Percentiles rank a stretch among this genome's conserved stretches.
Evolutionary conservation across 805 yeast species (phyloP).

Genomic region (Ogataea zsoltii): DNA sequence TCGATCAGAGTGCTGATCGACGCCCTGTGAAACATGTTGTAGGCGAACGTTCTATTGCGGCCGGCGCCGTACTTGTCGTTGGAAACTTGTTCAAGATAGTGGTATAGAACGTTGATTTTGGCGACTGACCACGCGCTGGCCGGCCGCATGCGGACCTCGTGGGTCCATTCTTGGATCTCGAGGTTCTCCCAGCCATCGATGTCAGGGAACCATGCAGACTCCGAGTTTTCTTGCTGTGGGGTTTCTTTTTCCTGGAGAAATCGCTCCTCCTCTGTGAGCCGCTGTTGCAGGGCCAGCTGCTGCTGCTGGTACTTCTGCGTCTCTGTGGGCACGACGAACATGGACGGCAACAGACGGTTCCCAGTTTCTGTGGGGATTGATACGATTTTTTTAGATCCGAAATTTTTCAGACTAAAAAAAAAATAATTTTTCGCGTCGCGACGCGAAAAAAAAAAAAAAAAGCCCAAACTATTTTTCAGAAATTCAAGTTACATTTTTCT

Average conservation of each 20-base stretch:
- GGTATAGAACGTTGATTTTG: slow-evolving; percentile 20
- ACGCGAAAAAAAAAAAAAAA: too few species aligned
- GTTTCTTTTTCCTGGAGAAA: background rate
- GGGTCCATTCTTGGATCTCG: slow-evolving; percentile 23
- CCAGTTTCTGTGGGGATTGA: background rate
- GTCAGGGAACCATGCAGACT: slow-evolving; percentile 24
- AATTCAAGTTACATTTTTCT: too few species aligned
- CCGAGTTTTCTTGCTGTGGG: background rate
- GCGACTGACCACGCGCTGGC: slow-evolving; percentile 31
- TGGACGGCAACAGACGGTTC: too few species aligned
- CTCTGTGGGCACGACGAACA: slow-evolving; percentile 10
- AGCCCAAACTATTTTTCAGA: too few species aligned
- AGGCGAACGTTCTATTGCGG: slow-evolving; percentile 5
- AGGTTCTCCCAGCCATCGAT: slow-evolving; percentile 23
- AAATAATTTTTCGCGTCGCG: too few species aligned
- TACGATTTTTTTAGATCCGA: background rate
- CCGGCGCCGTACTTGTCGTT: slow-evolving; percentile 15
- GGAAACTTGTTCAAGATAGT: slow-evolving; percentile 15
- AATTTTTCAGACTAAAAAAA: too few species aligned
- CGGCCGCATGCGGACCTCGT: slow-evolving; percentile 22
- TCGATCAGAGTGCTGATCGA: slow-evolving; percentile 29
- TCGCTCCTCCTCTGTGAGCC: slow-evolving; percentile 9
- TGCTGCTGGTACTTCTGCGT: slow-evolving; percentile 2
- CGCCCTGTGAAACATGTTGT: slow-evolving; percentile 20
- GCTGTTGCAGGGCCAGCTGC: background rate